A percentile compares a stretch with the other conserved stretches of the same genome.
These are phyloP conservation scores for Blastobotrys raffinosifermentans DNA, from an alignment of 1,139 yeast genomes.

Conservation along the genomic window DNA sequence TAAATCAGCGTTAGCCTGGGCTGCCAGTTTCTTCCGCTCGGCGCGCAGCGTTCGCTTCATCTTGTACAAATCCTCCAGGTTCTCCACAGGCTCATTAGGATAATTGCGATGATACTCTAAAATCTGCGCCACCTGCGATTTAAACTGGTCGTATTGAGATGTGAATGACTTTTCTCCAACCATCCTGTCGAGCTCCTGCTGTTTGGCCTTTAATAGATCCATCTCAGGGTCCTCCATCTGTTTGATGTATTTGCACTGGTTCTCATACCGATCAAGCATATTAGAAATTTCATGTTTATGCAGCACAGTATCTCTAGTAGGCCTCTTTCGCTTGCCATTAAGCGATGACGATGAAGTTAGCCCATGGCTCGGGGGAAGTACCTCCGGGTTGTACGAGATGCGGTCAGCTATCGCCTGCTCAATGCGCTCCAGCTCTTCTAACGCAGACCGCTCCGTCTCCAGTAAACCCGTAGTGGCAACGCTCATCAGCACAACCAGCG, in stretches of 20 bases:
- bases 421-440: constrained; percentile 52
- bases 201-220: neutral
- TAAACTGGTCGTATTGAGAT: constrained; percentile 39
- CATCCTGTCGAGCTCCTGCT: neutral
- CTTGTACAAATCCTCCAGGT: constrained; percentile 35
- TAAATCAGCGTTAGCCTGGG: constrained; percentile 6
- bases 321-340: constrained; percentile 36
- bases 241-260: constrained; percentile 29
- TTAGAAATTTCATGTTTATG: constrained; percentile 66
- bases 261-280: constrained; percentile 46
- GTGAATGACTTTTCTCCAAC: neutral
- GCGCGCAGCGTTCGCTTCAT: constrained; percentile 19
- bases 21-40: constrained; percentile 10
- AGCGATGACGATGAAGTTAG: constrained; percentile 23
- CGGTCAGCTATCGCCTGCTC: constrained; percentile 50
- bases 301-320: constrained; percentile 41
- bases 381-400: constrained; percentile 42
- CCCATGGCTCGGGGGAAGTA: constrained; percentile 35
- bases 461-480: constrained; percentile 14
- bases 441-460: constrained; percentile 36
- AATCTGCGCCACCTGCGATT: constrained; percentile 36
- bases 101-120: constrained; percentile 31
- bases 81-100: constrained; percentile 34
- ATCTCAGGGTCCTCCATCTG: neutral
- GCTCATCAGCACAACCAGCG: no score